Base-by-base conservation (phyloP, 306 rosid genomes). In the Hippophae gyantsensis region DNA sequence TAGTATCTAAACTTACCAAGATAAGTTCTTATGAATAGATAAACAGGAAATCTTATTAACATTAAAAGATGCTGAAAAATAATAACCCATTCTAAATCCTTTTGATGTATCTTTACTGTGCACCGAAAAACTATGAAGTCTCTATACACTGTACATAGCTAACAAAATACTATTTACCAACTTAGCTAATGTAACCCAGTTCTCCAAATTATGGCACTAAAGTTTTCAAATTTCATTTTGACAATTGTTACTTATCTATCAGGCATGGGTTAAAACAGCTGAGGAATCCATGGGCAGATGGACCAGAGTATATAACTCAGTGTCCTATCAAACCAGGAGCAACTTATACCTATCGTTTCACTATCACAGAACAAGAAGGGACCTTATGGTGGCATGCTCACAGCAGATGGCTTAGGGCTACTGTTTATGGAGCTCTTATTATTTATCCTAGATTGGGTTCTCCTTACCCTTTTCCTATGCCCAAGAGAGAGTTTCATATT, bases 331-430 rank as follows among this genome's bases (percentile, higher is more conserved):
- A 77, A 71, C 95, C 98, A 9, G 96, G 95, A 8, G 96, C 74
- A 13, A 85, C 82, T 67, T 92, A 92, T 81, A 92, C 98, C 41
- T 92, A 92, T 63, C 82, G 98, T 3, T 83, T 85, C 75, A 83
- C 84, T 13, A 92, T 92, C 63, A 68, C 59, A 64, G 72, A 83
- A 60, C 98, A 87, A 55, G 95, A 87, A 64, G 98, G 98, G 9
- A 92, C 98, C 1, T 67, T 92, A 27, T 92, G 98, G 98, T 92
- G 98, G 98, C 98, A 92, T 72, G 98, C 96, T 69, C 98, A 92
- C 71, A 81, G 84, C 55, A 59, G 79, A 51, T 92, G 90, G 82
- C 81, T 92, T 26, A 78, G 98, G 80, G 98, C 93, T 43, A 92
- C 96, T 12, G 98, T 87, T 41, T 87, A 92, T 72, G 98, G 98